These are phyloP conservation scores for Nidula niveotomentosa DNA, from an alignment of 1,284 basidiomycete genomes.

Conservation along the genomic window DNA sequence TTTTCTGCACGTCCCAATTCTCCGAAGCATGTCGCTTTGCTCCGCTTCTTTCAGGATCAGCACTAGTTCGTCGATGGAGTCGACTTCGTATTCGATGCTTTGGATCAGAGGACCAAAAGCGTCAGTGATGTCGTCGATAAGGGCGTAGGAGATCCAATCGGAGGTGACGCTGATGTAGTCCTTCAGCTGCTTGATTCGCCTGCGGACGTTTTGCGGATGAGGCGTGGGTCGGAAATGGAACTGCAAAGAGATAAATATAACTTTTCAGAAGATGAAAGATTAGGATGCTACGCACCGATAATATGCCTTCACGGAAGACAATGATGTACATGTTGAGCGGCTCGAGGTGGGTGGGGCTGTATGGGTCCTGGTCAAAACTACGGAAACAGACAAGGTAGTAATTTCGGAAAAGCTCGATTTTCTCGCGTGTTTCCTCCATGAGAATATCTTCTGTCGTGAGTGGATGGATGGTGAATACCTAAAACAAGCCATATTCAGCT, in stretches of 20 bases:
- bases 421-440: slow-evolving; percentile 99
- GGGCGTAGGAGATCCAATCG: slow-evolving; percentile 99
- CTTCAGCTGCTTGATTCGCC: slow-evolving; percentile 98
- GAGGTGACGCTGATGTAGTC: slow-evolving; percentile 99
- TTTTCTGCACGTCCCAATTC: slow-evolving; percentile 98
- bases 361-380: slow-evolving; percentile 98
- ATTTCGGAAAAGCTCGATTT: slow-evolving; percentile 98
- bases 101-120: slow-evolving; percentile 99
- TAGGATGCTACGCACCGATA: slow-evolving; percentile 63
- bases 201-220: slow-evolving; percentile 96
- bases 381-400: slow-evolving; percentile 99
- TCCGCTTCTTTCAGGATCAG: slow-evolving; percentile 86
- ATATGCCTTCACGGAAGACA: slow-evolving; percentile 97
- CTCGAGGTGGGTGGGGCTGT: slow-evolving; percentile 96
- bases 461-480: slow-evolving; percentile 98
- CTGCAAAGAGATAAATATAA: slow-evolving; percentile 31
- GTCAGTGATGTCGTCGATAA: slow-evolving; percentile 99
- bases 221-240: slow-evolving; percentile 99
- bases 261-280: background rate
- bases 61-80: slow-evolving; percentile 98
- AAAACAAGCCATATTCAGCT: slow-evolving; percentile 2
- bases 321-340: slow-evolving; percentile 99
- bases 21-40: slow-evolving; percentile 62
- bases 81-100: slow-evolving; percentile 99
- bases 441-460: slow-evolving; percentile 99